A percentile compares a stretch with the other conserved stretches of the same genome.
Evolutionary conservation across 2,329 filamentous ascomycete species (phyloP).

Genomic region (Diaporthe vexans): DNA sequence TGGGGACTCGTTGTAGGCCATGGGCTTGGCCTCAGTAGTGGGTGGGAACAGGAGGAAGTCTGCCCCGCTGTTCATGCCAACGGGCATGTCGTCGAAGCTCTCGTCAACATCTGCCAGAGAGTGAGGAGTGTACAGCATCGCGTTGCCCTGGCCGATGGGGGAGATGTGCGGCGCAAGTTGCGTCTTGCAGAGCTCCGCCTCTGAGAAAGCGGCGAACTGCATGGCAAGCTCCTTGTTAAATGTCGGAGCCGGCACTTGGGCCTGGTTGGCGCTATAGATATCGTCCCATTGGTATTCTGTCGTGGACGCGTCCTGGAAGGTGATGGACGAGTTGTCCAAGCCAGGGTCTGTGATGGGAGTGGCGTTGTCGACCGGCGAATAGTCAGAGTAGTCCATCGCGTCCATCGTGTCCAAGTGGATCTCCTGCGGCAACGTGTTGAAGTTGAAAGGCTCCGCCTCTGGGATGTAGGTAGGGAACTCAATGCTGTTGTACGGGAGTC

Average conservation of each 20-base stretch:
- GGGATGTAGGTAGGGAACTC: constrained; percentile 66
- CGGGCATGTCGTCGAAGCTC: constrained; percentile 69
- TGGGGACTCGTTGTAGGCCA: constrained; percentile 54
- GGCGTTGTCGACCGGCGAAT: constrained; percentile 65
- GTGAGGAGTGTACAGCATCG: constrained; percentile 78
- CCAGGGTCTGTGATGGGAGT: constrained; percentile 57
- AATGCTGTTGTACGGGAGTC: constrained; percentile 51
- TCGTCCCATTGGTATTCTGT: constrained; percentile 75
- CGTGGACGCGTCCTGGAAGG: constrained; percentile 67
- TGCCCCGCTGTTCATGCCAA: constrained; percentile 56
- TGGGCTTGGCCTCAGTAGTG: constrained; percentile 55
- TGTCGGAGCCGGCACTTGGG: constrained; percentile 57
- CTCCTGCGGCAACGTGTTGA: constrained; percentile 55
- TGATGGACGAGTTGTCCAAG: constrained; percentile 63
- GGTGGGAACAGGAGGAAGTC: constrained; percentile 77
- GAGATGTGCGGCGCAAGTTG: constrained; percentile 71
- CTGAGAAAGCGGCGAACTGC: constrained; percentile 57
- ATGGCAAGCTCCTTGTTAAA: constrained; percentile 62
- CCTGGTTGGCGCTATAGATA: constrained; percentile 66
- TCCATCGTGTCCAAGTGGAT: constrained; percentile 55
- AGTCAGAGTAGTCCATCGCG: constrained; percentile 40
- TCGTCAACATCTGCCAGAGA: constrained; percentile 75
- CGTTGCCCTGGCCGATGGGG: constrained; percentile 75
- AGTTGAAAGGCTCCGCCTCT: constrained; percentile 60
- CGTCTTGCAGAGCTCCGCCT: constrained; percentile 57